Evolutionary conservation across 495 filamentous ascomycete genomes (phyloP).

Genomic region (Neurospora sp.): DNA sequence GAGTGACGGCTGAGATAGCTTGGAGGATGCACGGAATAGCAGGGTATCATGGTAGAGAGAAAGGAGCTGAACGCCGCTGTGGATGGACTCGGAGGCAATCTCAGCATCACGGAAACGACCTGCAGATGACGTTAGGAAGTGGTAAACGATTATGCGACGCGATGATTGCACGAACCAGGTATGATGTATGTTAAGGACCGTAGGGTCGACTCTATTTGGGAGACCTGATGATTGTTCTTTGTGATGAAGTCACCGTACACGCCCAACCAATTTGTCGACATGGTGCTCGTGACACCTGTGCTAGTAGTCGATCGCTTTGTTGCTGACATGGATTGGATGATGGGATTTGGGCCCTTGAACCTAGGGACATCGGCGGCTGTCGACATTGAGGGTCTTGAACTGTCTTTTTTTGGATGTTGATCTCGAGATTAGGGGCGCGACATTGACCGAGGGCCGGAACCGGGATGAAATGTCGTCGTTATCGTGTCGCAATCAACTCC

Average conservation of each 20-base stretch:
- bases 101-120: conserved; percentile 90
- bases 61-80: conserved; percentile 78
- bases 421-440: not conserved
- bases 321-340: not conserved
- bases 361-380: not conserved
- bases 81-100: conserved; percentile 86
- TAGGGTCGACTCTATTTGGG: conserved; percentile 85
- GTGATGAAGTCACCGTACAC: conserved; percentile 89
- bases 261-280: conserved; percentile 59
- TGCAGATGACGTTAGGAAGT: conserved; percentile 22
- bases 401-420: not conserved
- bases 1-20: conserved; percentile 31
- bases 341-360: not conserved
- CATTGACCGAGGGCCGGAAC: not conserved
- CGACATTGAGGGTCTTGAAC: not conserved
- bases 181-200: conserved; percentile 92
- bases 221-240: conserved; percentile 83
- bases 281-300: not conserved
- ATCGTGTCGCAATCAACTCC: not conserved
- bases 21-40: conserved; percentile 55
- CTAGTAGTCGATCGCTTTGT: not conserved
- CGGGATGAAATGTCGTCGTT: not conserved
- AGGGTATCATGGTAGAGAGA: conserved; percentile 92
- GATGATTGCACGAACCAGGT: conserved; percentile 50
- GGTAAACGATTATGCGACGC: not conserved